Base-by-base conservation (phyloP, 179 eudicot species). In the Heliamphora pulchella region DNA sequence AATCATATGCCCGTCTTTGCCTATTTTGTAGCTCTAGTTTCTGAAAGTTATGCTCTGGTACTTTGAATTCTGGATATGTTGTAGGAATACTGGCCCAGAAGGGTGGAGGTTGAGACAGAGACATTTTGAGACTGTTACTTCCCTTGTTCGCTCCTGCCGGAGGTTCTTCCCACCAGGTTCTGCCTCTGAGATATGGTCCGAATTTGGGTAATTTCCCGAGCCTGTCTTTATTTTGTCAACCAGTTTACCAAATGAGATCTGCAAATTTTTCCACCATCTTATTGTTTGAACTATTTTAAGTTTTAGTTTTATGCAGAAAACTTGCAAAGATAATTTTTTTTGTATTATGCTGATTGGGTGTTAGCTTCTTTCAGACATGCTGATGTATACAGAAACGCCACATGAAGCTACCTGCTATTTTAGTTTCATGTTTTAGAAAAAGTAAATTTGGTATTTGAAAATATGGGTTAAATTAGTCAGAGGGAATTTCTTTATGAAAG, bases 51-150 rank as follows among this genome's bases (percentile, higher is more conserved):
- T 54, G 57, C 8, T 15, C 46, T 68, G 22, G 57, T 78, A 79
- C 68, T 61, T 71, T 70, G 39, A 64, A 77, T 82, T 69, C 43
- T 66, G 46, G 43, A 61, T 79, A 5, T 82, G 69, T 79, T 84
- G 58, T 86, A 96, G 99, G 86, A 89, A 86, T 83, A 91, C 97
- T 54, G 98, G 99, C 84, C 98, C 98, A 74, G 99, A 96, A 88
- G 99, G 99, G 62, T 96, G 98, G 99, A 91, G 96, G 82, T 48
- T 94, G 78, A 94, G 95, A 85, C 99, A 96, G 82, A 89, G 97
- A 72, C 99, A 96, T 89, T 92, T 96, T 79, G 94, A 88, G 81
- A 89, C 94, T 17, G 88, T 92, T 76, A 96, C 97, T 81, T 90
- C 99, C 68, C 99, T 96, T 81, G 96, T 91, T 81, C 89, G 98